phyloP scores from a whole-genome alignment of 2,329 filamentous ascomycete species.

The Talaromyces albobiverticillius region DNA sequence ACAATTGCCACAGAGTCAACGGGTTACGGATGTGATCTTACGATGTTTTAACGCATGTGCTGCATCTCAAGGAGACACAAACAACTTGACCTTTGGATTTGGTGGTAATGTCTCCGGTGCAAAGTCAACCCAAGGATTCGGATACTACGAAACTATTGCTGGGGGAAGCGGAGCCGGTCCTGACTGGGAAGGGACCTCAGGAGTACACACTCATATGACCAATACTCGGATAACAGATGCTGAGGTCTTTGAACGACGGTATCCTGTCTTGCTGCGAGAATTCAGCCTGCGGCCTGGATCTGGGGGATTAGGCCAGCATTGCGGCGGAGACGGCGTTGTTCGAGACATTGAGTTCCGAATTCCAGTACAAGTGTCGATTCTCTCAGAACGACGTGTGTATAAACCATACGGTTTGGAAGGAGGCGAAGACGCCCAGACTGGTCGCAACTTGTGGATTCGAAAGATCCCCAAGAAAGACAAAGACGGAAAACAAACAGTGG shows the following conservation, averaged over 20 bases:
- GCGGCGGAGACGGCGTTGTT: slow-evolving; percentile 73
- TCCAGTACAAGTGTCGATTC: slow-evolving; percentile 71
- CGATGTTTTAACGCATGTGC: slow-evolving; percentile 73
- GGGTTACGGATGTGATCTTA: slow-evolving; percentile 74
- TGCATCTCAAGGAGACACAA: slow-evolving; percentile 72
- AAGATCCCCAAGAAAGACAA: slow-evolving; percentile 54
- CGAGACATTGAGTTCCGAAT: slow-evolving; percentile 79
- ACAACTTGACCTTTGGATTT: slow-evolving; percentile 75
- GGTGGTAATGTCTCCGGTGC: slow-evolving; percentile 61
- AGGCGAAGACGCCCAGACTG: slow-evolving; percentile 72
- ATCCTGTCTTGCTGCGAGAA: slow-evolving; percentile 69
- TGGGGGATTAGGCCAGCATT: slow-evolving; percentile 63
- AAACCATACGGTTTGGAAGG: slow-evolving; percentile 77
- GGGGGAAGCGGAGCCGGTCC: slow-evolving; percentile 73
- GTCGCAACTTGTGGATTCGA: slow-evolving; percentile 80
- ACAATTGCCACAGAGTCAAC: slow-evolving; percentile 50
- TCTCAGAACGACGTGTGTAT: slow-evolving; percentile 70
- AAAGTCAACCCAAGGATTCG: slow-evolving; percentile 62
- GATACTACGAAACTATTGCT: slow-evolving; percentile 81
- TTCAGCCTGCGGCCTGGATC: slow-evolving; percentile 64
- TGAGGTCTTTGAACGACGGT: slow-evolving; percentile 74
- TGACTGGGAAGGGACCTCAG: slow-evolving; percentile 69
- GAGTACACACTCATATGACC: slow-evolving; percentile 83
- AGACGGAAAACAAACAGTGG: slow-evolving; percentile 10
- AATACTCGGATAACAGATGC: slow-evolving; percentile 81